Conservation (phyloP, 2,329 filamentous ascomycete species). For the Neoscytalidium dimidiatum region DNA sequence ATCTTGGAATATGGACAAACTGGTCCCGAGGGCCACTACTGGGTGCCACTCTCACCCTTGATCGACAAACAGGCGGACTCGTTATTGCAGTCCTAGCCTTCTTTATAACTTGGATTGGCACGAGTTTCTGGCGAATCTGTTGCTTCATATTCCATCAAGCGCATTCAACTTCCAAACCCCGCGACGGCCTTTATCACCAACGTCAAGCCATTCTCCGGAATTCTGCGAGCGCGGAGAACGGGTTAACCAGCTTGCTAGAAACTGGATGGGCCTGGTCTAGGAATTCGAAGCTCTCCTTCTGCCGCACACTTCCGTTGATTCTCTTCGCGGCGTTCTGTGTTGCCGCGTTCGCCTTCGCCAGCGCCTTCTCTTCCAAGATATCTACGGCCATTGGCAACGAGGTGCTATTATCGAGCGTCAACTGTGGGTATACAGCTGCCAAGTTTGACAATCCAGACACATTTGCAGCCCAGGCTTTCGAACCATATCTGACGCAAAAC, state of each 20-base stretch:
- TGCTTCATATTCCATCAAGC: conserved; percentile 26
- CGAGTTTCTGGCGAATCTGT: background rate
- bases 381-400: conserved; percentile 26
- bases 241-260: background rate
- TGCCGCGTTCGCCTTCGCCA: conserved; percentile 27
- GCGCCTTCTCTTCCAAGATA: conserved; percentile 37
- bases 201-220: conserved; percentile 21
- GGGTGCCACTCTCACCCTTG: conserved; percentile 38
- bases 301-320: background rate
- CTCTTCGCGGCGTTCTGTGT: background rate
- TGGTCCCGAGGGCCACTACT: conserved; percentile 33
- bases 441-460: background rate
- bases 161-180: conserved; percentile 23
- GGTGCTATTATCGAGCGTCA: conserved; percentile 7
- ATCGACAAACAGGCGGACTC: conserved; percentile 30
- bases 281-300: background rate
- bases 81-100: conserved; percentile 38
- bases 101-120: conserved; percentile 30
- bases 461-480: background rate
- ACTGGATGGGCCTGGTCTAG: background rate
- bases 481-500: background rate
- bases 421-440: conserved; percentile 24
- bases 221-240: background rate
- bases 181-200: conserved; percentile 30
- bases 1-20: conserved; percentile 37